Evolutionary conservation across 352 stramenopile species (phyloP).

Genomic region (Phytophthora uliginosa): DNA sequence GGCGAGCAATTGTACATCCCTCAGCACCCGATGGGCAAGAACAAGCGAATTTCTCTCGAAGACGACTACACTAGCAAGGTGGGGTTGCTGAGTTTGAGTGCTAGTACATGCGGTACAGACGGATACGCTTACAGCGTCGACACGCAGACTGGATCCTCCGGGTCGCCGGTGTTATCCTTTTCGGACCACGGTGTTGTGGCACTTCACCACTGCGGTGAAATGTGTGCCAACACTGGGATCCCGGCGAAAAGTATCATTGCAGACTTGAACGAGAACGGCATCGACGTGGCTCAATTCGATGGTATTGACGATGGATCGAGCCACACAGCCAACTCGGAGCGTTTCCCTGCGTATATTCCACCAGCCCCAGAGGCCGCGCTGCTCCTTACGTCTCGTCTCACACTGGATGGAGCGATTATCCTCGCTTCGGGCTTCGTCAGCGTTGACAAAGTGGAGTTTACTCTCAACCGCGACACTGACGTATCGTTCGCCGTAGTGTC

Average conservation of each 20-base stretch:
- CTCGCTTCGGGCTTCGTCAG: slow-evolving; percentile 36
- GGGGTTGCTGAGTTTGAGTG: slow-evolving; percentile 42
- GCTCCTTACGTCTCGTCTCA: slow-evolving; percentile 25
- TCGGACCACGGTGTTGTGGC: slow-evolving; percentile 65
- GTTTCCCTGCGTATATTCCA: slow-evolving; percentile 54
- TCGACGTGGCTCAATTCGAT: slow-evolving; percentile 46
- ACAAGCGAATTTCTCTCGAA: slow-evolving; percentile 59
- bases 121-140: slow-evolving; percentile 74
- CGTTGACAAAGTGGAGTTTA: slow-evolving; percentile 66
- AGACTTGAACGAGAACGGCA: slow-evolving; percentile 36
- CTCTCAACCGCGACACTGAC: slow-evolving; percentile 40
- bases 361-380: slow-evolving; percentile 5
- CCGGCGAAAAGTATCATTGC: slow-evolving; percentile 52
- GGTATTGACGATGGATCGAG: slow-evolving; percentile 37
- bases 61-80: slow-evolving; percentile 57
- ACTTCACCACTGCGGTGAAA: slow-evolving; percentile 71
- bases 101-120: slow-evolving; percentile 40
- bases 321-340: slow-evolving; percentile 28
- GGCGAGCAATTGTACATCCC: slow-evolving; percentile 62
- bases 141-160: slow-evolving; percentile 68
- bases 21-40: slow-evolving; percentile 52
- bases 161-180: slow-evolving; percentile 64
- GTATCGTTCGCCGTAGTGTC: slow-evolving; percentile 64
- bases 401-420: slow-evolving; percentile 40
- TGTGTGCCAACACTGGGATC: slow-evolving; percentile 67